Percentiles rank a stretch among this genome's conserved stretches.
These are phyloP conservation scores for Trichocladium uniseriatum DNA, from an alignment of 495 filamentous ascomycete species.

Conservation along the genomic window DNA sequence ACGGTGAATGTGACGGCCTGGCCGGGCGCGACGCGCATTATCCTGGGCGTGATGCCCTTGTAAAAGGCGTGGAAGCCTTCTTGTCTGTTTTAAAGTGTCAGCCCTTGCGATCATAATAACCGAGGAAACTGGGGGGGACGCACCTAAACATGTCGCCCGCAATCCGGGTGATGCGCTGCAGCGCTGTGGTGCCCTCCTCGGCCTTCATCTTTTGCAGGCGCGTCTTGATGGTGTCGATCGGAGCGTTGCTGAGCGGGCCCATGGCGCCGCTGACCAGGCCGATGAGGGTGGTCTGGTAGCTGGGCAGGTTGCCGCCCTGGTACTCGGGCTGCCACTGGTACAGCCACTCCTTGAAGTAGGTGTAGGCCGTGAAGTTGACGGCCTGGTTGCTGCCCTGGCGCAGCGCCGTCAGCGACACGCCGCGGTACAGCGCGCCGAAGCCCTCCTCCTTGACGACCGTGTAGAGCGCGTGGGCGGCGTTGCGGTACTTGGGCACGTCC, in stretches of 20 bases:
- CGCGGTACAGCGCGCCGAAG: conserved; percentile 75
- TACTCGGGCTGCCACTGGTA: conserved; percentile 59
- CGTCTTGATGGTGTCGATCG: conserved; percentile 99
- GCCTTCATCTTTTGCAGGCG: conserved; percentile 84
- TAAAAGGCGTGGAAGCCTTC: conserved; percentile 93
- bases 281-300: conserved; percentile 84
- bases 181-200: conserved; percentile 66
- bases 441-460: conserved; percentile 91
- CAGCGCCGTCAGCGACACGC: conserved; percentile 85
- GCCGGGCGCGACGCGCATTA: conserved; percentile 95
- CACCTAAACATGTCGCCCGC: conserved; percentile 87
- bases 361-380: conserved; percentile 98
- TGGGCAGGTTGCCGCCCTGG: conserved; percentile 52
- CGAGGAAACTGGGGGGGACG: conserved; percentile 14
- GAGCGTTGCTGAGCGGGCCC: conserved; percentile 90
- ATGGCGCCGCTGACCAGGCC: conserved; percentile 89
- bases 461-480: conserved; percentile 90
- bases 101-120: neutral
- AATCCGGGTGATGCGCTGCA: conserved; percentile 68
- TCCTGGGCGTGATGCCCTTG: conserved; percentile 94
- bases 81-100: conserved; percentile 42
- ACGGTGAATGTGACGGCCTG: conserved; percentile 98
- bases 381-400: conserved; percentile 96
- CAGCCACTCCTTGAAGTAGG: conserved; percentile 74
- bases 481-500: conserved; percentile 91